Conservation (phyloP, 345 rosid genomes). For the Pistacia integerrima region DNA sequence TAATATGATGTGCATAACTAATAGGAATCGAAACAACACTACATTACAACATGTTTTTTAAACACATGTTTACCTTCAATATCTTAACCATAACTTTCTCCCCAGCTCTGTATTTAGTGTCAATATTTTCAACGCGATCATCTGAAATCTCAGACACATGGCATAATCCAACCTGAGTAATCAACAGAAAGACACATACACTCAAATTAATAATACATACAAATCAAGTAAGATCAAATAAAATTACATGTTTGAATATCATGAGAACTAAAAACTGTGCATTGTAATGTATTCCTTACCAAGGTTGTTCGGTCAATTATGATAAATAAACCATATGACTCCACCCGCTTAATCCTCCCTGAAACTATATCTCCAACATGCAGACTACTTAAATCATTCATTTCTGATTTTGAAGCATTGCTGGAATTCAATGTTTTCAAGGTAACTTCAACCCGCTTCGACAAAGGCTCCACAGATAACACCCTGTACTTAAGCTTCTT, state of each 20-base stretch:
- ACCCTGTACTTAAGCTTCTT: constrained; percentile 56
- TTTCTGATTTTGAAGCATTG: constrained; percentile 45
- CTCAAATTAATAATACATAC: not conserved
- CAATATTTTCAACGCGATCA: constrained; percentile 56
- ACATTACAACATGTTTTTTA: not conserved
- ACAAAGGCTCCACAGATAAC: constrained; percentile 73
- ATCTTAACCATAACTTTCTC: constrained; percentile 76
- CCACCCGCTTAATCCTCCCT: constrained; percentile 79
- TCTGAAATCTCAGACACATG: constrained; percentile 82
- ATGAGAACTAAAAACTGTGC: not conserved
- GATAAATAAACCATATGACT: constrained; percentile 79
- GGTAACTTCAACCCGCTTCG: constrained; percentile 87
- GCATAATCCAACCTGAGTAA: constrained; percentile 85
- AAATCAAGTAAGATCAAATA: not conserved
- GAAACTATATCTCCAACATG: constrained; percentile 61
- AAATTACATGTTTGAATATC: not conserved
- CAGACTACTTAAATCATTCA: constrained; percentile 53
- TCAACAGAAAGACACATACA: constrained; percentile 11
- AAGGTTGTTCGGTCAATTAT: constrained; percentile 58
- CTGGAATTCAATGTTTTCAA: constrained; percentile 54
- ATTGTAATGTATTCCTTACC: constrained; percentile 49
- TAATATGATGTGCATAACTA: not conserved
- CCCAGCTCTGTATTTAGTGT: constrained; percentile 66
- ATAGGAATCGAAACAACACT: not conserved
- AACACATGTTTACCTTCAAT: constrained; percentile 58